Evolutionary conservation across 2,329 filamentous ascomycete species (phyloP).

Genomic region (Celoporthe dispersa): DNA sequence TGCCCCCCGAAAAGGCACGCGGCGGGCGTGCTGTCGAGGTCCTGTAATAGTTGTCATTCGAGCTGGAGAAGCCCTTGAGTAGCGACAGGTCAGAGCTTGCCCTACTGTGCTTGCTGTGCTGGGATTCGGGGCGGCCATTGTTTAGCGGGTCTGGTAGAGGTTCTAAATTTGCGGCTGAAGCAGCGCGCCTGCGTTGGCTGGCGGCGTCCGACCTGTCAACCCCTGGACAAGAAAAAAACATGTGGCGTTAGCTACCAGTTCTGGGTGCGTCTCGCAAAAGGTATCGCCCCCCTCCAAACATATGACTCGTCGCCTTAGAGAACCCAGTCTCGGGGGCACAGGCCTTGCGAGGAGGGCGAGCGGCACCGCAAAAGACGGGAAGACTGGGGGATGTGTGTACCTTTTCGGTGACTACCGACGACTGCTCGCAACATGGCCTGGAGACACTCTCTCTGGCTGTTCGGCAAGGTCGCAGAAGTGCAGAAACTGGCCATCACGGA

Average conservation of each 20-base stretch:
- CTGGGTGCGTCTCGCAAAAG: neutral
- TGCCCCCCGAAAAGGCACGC: conserved; percentile 46
- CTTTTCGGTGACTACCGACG: conserved; percentile 64
- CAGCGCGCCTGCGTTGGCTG: conserved; percentile 48
- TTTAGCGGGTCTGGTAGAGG: conserved; percentile 51
- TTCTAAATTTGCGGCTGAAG: conserved; percentile 66
- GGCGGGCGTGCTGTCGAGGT: conserved; percentile 52
- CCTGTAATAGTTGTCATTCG: conserved; percentile 47
- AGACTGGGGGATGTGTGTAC: conserved; percentile 54
- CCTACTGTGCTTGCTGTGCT: conserved; percentile 69
- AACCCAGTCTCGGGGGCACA: neutral
- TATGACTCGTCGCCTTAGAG: conserved; percentile 17
- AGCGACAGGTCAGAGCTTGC: conserved; percentile 73
- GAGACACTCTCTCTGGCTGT: conserved; percentile 76
- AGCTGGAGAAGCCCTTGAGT: conserved; percentile 57
- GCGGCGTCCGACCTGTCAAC: conserved; percentile 28
- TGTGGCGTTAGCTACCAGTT: conserved; percentile 13
- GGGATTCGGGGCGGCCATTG: conserved; percentile 58
- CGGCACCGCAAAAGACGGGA: conserved; percentile 5
- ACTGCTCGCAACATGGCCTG: conserved; percentile 75
- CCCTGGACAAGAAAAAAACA: conserved; percentile 5
- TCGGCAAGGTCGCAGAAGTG: conserved; percentile 70
- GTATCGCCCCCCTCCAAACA: neutral
- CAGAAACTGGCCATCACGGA: conserved; percentile 75
- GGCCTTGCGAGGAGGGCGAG: neutral